Evolutionary conservation across 352 stramenopile genomes (phyloP).

Genomic region (Globisporangium sylvaticum): DNA sequence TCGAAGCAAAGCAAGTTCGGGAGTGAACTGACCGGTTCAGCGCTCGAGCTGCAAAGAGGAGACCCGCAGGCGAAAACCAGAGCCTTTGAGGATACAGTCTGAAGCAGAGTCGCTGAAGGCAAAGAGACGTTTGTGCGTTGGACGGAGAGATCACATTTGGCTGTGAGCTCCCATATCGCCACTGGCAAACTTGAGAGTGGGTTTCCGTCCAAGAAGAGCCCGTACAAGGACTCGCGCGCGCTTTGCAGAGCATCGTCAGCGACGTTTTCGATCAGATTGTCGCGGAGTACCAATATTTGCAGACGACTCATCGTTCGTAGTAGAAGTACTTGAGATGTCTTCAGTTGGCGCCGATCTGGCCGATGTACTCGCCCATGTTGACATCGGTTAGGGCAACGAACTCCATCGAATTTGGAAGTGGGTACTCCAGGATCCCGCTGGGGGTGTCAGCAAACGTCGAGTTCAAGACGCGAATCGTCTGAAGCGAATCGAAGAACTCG

Average conservation of each 20-base stretch:
- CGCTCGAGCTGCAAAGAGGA: background rate
- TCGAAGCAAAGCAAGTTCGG: background rate
- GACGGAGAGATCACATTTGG: background rate
- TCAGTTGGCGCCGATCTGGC: background rate
- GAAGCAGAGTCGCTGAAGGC: background rate
- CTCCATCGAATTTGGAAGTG: background rate
- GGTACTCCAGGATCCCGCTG: background rate
- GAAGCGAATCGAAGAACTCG: background rate
- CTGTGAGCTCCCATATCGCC: background rate
- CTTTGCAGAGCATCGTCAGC: background rate
- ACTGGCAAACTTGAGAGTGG: background rate
- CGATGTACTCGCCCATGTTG: background rate
- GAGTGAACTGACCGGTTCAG: background rate
- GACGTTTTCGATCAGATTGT: background rate
- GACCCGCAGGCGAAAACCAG: background rate
- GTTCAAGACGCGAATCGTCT: background rate
- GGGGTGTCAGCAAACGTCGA: background rate
- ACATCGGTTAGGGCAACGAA: background rate
- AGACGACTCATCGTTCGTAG: background rate
- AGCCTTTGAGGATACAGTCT: background rate
- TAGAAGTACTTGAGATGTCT: conserved; percentile 3
- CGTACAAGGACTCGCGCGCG: background rate
- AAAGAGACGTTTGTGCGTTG: background rate
- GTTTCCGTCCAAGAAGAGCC: background rate
- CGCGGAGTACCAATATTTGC: background rate